Evolutionary conservation across 768 basidiomycete genomes (phyloP).

Genomic region (Trametes coccinea): DNA sequence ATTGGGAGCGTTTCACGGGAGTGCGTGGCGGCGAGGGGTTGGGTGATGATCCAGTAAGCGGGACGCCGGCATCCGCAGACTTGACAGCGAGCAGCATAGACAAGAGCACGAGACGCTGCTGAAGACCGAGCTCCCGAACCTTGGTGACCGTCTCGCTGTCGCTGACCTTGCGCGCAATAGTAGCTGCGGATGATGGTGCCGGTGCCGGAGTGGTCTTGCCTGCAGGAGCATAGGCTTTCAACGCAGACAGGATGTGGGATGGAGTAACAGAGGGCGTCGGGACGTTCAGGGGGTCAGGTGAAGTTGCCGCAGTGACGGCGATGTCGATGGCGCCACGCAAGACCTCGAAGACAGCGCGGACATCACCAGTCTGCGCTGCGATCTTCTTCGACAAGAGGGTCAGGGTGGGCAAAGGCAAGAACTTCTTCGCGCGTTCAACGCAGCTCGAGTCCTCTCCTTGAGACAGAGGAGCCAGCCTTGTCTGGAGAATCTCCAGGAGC

Average conservation of each 20-base stretch:
- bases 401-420: slow-evolving; percentile 65
- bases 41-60: slow-evolving; percentile 46
- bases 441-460: slow-evolving; percentile 24
- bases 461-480: slow-evolving; percentile 59
- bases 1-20: slow-evolving; percentile 55
- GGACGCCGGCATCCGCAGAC: slow-evolving; percentile 58
- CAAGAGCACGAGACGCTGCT: slow-evolving; percentile 70
- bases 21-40: slow-evolving; percentile 31
- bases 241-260: slow-evolving; percentile 66
- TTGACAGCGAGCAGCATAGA: slow-evolving; percentile 63
- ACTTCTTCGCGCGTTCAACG: slow-evolving; percentile 40
- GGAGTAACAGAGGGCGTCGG: slow-evolving; percentile 55
- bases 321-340: slow-evolving; percentile 78
- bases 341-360: slow-evolving; percentile 78
- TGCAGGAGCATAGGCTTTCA: slow-evolving; percentile 62
- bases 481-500: slow-evolving; percentile 65
- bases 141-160: slow-evolving; percentile 65
- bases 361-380: slow-evolving; percentile 81
- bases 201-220: slow-evolving; percentile 33
- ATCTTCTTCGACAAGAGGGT: slow-evolving; percentile 78
- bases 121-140: slow-evolving; percentile 68
- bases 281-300: slow-evolving; percentile 20
- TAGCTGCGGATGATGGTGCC: slow-evolving; percentile 33
- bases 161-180: slow-evolving; percentile 21
- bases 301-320: slow-evolving; percentile 38